Conservation (phyloP, 164 flowering plant species). For the Taxillus chinensis region DNA sequence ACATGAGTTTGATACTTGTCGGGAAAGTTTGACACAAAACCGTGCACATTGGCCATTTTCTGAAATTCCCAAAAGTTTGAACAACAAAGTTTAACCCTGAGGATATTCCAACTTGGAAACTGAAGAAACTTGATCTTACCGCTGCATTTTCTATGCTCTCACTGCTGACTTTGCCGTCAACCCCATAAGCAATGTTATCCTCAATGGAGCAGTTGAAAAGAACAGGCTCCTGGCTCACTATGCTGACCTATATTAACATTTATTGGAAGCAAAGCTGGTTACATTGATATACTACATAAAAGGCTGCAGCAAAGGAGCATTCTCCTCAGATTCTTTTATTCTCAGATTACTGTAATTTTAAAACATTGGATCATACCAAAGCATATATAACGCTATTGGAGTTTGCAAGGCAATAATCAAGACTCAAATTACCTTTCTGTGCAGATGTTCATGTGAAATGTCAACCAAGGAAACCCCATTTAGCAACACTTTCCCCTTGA, state of each 20-base stretch:
- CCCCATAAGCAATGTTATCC: constrained; percentile 93
- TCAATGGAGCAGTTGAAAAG: constrained; percentile 92
- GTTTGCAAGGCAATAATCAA: not conserved
- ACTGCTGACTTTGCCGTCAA: constrained; percentile 56
- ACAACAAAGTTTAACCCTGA: not conserved
- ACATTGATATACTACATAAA: no score
- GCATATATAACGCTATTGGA: no score
- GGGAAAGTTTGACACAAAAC: constrained; percentile 75
- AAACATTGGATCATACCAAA: no score
- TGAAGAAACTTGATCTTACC: constrained; percentile 32
- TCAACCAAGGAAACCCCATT: constrained; percentile 81
- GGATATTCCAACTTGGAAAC: not conserved
- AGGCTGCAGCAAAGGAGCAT: no score
- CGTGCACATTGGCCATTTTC: constrained; percentile 99
- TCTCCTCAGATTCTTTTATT: no score
- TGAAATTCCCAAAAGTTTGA: constrained; percentile 22
- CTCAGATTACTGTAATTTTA: no score
- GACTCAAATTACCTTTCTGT: constrained; percentile 53
- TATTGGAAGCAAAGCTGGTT: no score
- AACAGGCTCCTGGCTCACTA: constrained; percentile 96
- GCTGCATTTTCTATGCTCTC: constrained; percentile 79
- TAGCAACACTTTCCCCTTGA: constrained; percentile 67
- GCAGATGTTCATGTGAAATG: constrained; percentile 82
- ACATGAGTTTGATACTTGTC: constrained; percentile 80
- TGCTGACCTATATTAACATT: constrained; percentile 52